phyloP scores from a whole-genome alignment of 2,329 filamentous ascomycete genomes.

The Ophiostoma himal-ulmi region DNA sequence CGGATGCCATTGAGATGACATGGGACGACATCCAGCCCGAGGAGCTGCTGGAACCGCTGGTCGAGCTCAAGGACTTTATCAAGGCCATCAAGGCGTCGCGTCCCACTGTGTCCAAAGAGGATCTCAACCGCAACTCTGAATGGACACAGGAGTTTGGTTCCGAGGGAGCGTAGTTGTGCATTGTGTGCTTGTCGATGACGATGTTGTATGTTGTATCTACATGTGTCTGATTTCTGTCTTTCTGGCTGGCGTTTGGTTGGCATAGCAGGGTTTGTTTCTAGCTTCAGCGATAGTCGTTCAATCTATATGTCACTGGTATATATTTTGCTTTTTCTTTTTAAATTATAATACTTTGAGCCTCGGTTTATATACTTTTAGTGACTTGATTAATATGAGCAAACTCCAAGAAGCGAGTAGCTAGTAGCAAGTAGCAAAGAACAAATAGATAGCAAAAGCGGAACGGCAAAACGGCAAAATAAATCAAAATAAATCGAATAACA shows the following conservation, averaged over 20 bases:
- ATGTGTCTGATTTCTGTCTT: constrained; percentile 1
- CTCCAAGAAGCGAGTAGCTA: background rate
- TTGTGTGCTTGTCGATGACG: background rate
- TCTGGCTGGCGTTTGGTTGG: constrained; percentile 4
- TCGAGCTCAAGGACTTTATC: constrained; percentile 86
- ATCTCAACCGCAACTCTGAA: constrained; percentile 75
- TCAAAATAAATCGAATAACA: background rate
- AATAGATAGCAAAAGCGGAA: background rate
- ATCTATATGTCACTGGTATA: constrained; percentile 9
- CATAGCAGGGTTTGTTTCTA: constrained; percentile 14
- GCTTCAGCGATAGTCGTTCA: constrained; percentile 15
- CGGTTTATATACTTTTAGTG: background rate
- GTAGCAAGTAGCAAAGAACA: background rate
- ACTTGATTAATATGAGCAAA: background rate
- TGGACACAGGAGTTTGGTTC: constrained; percentile 97
- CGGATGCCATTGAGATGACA: constrained; percentile 82
- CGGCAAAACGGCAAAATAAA: constrained; percentile 2
- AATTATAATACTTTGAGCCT: background rate
- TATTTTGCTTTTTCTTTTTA: background rate
- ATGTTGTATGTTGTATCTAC: background rate
- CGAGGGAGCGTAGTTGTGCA: constrained; percentile 56
- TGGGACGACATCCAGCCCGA: constrained; percentile 86
- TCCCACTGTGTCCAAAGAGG: constrained; percentile 83
- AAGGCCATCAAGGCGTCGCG: constrained; percentile 83
- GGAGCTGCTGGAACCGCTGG: constrained; percentile 75